phyloP scores from a whole-genome alignment of 2,329 filamentous ascomycete species.

The Dothideomycetes sp. region DNA sequence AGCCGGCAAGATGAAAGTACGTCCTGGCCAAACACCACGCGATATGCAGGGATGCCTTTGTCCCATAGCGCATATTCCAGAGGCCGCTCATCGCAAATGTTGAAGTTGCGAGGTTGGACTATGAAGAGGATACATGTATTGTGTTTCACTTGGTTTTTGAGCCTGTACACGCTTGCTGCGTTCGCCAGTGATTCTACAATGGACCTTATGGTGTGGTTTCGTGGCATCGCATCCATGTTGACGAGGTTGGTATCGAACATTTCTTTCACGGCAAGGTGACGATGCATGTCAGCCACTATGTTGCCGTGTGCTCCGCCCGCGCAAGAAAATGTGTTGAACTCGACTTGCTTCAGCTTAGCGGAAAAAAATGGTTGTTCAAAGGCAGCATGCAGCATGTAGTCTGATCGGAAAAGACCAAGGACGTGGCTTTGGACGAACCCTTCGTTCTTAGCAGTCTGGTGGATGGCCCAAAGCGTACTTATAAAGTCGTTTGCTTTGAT shows the following conservation, averaged over 20 bases:
- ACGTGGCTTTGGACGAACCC: conserved; percentile 22
- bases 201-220: conserved; percentile 21
- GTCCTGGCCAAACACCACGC: conserved; percentile 24
- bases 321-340: conserved; percentile 34
- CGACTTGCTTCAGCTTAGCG: conserved; percentile 30
- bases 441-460: conserved; percentile 20
- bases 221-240: conserved; percentile 16
- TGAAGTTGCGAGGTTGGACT: conserved; percentile 34
- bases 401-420: conserved; percentile 31
- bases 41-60: conserved; percentile 21
- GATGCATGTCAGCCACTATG: conserved; percentile 31
- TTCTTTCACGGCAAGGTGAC: conserved; percentile 18
- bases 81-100: conserved; percentile 33
- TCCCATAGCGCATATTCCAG: conserved; percentile 33
- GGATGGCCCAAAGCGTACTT: conserved; percentile 26
- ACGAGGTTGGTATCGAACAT: conserved; percentile 3
- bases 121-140: conserved; percentile 29
- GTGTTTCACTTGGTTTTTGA: not conserved
- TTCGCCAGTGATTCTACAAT: conserved; percentile 15
- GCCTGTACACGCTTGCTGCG: not conserved
- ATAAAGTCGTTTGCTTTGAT: conserved; percentile 24
- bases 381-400: conserved; percentile 32
- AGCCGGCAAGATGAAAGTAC: conserved; percentile 21
- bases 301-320: conserved; percentile 31
- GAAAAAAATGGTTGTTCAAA: not conserved